These are phyloP conservation scores for Blastocystis sp. DNA, from an alignment of 352 stramenopile genomes.

Conservation along the genomic window DNA sequence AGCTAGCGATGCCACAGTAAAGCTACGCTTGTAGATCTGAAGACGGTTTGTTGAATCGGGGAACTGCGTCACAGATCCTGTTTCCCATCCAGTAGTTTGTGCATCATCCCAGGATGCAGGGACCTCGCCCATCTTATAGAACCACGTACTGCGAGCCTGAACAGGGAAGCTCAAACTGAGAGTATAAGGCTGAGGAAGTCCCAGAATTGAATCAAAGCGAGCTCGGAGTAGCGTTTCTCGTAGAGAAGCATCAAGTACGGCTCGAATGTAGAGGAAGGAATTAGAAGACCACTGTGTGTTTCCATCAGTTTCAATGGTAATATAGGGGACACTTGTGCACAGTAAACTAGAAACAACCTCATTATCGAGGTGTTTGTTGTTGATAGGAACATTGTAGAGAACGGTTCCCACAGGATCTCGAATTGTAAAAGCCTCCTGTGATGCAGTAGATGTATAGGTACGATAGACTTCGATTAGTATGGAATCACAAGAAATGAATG, in stretches of 20 bases:
- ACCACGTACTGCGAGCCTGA: not conserved
- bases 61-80: not conserved
- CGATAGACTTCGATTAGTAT: not conserved
- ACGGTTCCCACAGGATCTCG: not conserved
- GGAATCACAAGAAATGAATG: not conserved
- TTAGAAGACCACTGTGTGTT: not conserved
- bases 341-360: not conserved
- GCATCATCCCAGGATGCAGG: not conserved
- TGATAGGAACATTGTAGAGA: not conserved
- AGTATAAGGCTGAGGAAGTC: not conserved
- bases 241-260: not conserved
- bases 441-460: not conserved
- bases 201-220: not conserved
- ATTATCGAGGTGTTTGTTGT: not conserved
- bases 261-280: slow-evolving; percentile 13
- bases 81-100: not conserved
- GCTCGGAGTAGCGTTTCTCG: not conserved
- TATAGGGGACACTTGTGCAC: not conserved
- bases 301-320: not conserved
- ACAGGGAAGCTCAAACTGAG: not conserved
- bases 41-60: not conserved
- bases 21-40: not conserved
- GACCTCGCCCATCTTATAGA: not conserved
- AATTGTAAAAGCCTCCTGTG: not conserved
- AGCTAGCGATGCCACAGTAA: not conserved